Conservation (phyloP, 139 green algal species). For the Edaphochlamys debaryana region DNA sequence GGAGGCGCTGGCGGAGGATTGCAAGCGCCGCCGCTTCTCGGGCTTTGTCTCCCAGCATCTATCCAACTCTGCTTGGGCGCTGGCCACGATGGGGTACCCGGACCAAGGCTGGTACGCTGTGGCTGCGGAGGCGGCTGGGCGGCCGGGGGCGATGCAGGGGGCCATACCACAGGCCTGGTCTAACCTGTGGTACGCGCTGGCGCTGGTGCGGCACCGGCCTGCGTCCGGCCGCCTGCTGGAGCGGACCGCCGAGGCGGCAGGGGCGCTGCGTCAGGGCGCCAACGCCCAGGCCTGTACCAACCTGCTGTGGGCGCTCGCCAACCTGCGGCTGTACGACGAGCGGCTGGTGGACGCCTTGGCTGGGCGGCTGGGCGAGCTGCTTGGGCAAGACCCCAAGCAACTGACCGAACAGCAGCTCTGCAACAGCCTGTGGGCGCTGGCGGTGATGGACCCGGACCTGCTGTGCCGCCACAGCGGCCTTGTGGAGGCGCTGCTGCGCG, state of each 20-base stretch:
- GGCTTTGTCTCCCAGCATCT: slow-evolving; percentile 49
- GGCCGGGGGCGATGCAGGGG: neutral
- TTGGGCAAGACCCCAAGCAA: too few relatives aligned
- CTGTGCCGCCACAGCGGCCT: neutral
- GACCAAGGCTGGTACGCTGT: neutral
- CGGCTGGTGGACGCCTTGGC: neutral
- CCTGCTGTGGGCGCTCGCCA: neutral
- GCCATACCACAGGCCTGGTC: neutral
- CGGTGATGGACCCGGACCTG: too few relatives aligned
- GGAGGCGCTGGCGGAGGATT: too few relatives aligned
- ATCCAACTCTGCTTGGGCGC: slow-evolving; percentile 41
- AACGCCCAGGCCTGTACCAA: neutral
- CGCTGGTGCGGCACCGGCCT: neutral
- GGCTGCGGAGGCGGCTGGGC: neutral
- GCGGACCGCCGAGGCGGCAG: neutral
- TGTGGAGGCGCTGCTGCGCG: neutral
- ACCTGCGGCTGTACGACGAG: neutral
- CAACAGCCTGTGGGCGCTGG: neutral
- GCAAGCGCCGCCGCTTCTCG: too few relatives aligned
- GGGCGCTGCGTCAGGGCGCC: neutral
- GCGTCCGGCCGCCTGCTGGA: neutral
- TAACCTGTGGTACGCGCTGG: neutral
- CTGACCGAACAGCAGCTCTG: neutral
- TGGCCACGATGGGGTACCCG: slow-evolving; percentile 17
- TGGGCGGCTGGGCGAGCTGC: neutral